Evolutionary conservation across 495 filamentous ascomycete genomes (phyloP).

Genomic region (Penicillium crystallinum): DNA sequence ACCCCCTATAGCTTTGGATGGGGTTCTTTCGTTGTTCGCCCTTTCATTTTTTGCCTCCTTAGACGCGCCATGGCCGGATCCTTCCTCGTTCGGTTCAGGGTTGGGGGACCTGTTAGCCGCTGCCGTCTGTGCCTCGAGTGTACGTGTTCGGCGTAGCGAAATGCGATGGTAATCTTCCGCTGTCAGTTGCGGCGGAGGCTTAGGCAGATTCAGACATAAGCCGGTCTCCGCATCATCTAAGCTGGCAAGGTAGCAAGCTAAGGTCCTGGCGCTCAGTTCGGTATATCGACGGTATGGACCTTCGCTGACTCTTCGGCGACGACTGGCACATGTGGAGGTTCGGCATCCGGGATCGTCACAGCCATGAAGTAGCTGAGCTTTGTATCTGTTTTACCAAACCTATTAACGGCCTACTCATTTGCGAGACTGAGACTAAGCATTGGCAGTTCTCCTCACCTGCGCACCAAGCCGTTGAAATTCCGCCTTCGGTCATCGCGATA

Average conservation of each 20-base stretch:
- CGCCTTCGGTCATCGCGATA: constrained; percentile 47
- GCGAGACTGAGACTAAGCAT: constrained; percentile 5
- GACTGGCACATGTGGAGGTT: constrained; percentile 77
- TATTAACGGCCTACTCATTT: constrained; percentile 3
- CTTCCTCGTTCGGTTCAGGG: not conserved
- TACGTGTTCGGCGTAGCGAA: constrained; percentile 27
- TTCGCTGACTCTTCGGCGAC: constrained; percentile 59
- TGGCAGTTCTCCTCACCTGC: constrained; percentile 35
- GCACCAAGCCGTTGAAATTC: constrained; percentile 49
- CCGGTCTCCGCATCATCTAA: constrained; percentile 70
- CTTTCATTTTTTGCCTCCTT: not conserved
- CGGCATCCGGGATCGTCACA: constrained; percentile 66
- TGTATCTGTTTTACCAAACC: constrained; percentile 53
- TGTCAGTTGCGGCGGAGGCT: constrained; percentile 26
- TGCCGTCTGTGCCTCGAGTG: constrained; percentile 15
- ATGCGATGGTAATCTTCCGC: constrained; percentile 24
- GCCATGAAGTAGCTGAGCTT: constrained; percentile 76
- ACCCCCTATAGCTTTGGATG: not conserved
- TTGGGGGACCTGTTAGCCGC: not conserved
- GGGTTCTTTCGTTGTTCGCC: not conserved
- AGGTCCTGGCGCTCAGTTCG: constrained; percentile 62
- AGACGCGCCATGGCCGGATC: not conserved
- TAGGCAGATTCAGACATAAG: constrained; percentile 58
- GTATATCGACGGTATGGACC: constrained; percentile 70
- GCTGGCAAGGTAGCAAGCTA: constrained; percentile 74